phyloP scores from a whole-genome alignment of 139 green algal species.

The Chloropicon primus region DNA sequence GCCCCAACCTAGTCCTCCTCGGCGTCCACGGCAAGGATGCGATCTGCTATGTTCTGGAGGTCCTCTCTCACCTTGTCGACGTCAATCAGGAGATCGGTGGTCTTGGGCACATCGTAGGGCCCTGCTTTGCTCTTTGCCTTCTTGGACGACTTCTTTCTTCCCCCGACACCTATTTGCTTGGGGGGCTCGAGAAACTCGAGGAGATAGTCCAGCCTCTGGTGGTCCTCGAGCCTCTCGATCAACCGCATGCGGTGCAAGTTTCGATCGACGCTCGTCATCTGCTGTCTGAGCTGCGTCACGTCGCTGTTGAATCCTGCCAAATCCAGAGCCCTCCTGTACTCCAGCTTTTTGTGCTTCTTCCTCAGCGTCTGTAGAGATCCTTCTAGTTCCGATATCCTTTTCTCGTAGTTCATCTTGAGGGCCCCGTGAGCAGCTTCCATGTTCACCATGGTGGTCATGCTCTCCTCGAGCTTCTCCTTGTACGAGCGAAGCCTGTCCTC shows the following conservation, averaged over 20 bases:
- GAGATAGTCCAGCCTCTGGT: constrained; percentile 38
- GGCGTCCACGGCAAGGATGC: background rate
- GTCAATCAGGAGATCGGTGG: background rate
- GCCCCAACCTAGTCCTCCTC: background rate
- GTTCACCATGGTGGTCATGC: constrained; percentile 44
- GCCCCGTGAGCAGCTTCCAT: constrained; percentile 46
- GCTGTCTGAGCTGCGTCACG: constrained; percentile 47
- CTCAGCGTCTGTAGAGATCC: constrained; percentile 6
- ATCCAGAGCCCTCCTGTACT: constrained; percentile 35
- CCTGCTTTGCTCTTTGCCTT: background rate
- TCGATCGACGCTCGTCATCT: constrained; percentile 45
- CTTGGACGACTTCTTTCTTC: background rate
- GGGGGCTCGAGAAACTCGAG: constrained; percentile 26
- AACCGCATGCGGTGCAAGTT: constrained; percentile 55
- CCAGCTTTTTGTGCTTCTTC: constrained; percentile 5
- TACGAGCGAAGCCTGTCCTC: constrained; percentile 25
- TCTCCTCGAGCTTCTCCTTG: constrained; percentile 41
- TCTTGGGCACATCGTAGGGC: background rate
- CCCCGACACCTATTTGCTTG: too few relatives aligned
- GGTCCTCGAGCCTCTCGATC: constrained; percentile 30
- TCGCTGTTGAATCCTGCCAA: constrained; percentile 52
- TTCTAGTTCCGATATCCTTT: constrained; percentile 39
- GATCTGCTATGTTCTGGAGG: background rate
- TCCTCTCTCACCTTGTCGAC: background rate
- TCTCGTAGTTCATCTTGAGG: constrained; percentile 42